These are phyloP conservation scores for Apophysomyces ossiformis DNA, from an alignment of 371 early-diverging fungal species.

Conservation along the genomic window DNA sequence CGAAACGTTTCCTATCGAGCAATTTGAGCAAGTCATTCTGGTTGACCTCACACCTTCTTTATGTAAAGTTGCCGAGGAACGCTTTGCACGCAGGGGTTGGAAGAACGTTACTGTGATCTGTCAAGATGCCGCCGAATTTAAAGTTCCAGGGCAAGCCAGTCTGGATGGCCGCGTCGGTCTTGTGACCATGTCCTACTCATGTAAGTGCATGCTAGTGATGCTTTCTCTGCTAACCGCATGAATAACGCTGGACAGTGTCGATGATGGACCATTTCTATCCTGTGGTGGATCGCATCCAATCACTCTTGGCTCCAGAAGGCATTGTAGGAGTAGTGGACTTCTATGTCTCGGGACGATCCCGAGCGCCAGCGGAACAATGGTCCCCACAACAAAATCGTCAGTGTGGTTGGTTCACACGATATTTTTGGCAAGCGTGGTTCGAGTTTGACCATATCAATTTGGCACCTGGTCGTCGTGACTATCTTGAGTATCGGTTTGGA, in stretches of 20 bases:
- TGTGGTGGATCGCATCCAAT: conserved; percentile 71
- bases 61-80: conserved; percentile 78
- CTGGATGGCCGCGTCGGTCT: conserved; percentile 70
- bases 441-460: conserved; percentile 82
- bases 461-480: conserved; percentile 79
- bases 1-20: conserved; percentile 67
- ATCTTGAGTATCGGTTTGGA: conserved; percentile 82
- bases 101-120: conserved; percentile 80
- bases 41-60: conserved; percentile 86
- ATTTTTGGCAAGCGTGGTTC: conserved; percentile 85
- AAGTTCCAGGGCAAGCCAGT: conserved; percentile 58
- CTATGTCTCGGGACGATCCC: conserved; percentile 68
- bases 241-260: conserved; percentile 49
- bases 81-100: conserved; percentile 79
- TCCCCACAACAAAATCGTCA: conserved; percentile 60
- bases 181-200: conserved; percentile 87
- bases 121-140: conserved; percentile 77
- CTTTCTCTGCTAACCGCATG: background rate
- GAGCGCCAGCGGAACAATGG: conserved; percentile 61
- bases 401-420: conserved; percentile 79
- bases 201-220: conserved; percentile 27
- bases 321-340: conserved; percentile 82
- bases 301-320: conserved; percentile 70
- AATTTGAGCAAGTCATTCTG: conserved; percentile 80
- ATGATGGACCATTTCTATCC: conserved; percentile 83